Conservation (phyloP, 768 basidiomycete species). For the Baorangia bicolor region DNA sequence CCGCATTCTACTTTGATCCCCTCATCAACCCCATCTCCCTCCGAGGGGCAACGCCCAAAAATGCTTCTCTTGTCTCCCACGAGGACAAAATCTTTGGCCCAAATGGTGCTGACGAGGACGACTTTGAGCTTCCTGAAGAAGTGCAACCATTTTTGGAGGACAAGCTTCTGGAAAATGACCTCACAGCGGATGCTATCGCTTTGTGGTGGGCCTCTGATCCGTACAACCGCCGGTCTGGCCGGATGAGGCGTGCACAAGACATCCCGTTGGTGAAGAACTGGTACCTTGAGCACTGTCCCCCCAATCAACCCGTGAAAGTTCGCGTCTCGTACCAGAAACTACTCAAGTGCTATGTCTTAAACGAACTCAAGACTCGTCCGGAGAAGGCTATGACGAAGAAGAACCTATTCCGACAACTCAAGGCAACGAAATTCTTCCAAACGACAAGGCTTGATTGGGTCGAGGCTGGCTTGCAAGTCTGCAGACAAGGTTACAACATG, state of each 20-base stretch:
- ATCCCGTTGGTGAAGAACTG: slow-evolving; percentile 96
- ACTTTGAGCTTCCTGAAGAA: slow-evolving; percentile 80
- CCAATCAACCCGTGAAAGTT: slow-evolving; percentile 94
- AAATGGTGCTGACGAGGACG: slow-evolving; percentile 80
- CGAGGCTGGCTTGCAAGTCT: slow-evolving; percentile 97
- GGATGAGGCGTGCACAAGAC: slow-evolving; percentile 93
- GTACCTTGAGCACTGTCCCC: slow-evolving; percentile 98
- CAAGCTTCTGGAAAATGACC: slow-evolving; percentile 79
- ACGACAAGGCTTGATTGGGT: slow-evolving; percentile 98
- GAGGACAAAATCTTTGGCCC: slow-evolving; percentile 93
- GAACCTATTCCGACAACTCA: slow-evolving; percentile 92
- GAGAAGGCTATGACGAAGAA: slow-evolving; percentile 99
- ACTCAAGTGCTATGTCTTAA: slow-evolving; percentile 92
- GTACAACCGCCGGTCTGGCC: slow-evolving; percentile 88
- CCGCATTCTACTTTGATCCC: slow-evolving; percentile 98
- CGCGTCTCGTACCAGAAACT: slow-evolving; percentile 99
- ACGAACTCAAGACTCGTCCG: slow-evolving; percentile 82
- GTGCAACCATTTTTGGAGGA: slow-evolving; percentile 79
- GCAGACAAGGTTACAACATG: slow-evolving; percentile 99
- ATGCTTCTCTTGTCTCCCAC: slow-evolving; percentile 77
- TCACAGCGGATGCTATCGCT: slow-evolving; percentile 95
- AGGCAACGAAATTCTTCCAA: slow-evolving; percentile 99
- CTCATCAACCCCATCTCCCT: slow-evolving; percentile 97
- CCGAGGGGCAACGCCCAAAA: slow-evolving; percentile 82
- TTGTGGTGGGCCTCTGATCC: slow-evolving; percentile 99